Evolutionary conservation across 78 protist species (phyloP).

Genomic region (Chrysochromulina parva): DNA sequence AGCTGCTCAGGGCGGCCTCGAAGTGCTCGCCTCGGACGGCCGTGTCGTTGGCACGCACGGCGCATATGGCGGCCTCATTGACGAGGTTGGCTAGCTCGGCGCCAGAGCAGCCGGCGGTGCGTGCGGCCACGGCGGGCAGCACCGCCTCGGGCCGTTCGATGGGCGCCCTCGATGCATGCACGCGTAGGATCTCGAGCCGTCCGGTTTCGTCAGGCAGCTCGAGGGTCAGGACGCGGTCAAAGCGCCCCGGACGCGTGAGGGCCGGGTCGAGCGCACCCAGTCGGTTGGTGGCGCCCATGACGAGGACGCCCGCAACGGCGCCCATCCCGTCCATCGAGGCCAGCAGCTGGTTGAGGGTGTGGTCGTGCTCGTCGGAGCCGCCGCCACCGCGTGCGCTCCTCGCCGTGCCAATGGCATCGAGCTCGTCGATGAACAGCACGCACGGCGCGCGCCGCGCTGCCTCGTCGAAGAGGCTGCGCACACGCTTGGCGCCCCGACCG

Average conservation of each 20-base stretch:
- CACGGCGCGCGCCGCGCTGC: conserved; percentile 71
- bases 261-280: conserved; percentile 24
- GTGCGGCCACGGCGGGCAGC: conserved; percentile 57
- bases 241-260: conserved; percentile 21
- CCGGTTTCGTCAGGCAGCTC: conserved; percentile 47
- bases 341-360: conserved; percentile 5
- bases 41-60: conserved; percentile 50
- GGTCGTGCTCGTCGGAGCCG: conserved; percentile 14
- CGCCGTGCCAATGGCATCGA: conserved; percentile 97
- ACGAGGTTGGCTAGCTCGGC: conserved; percentile 89
- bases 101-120: conserved; percentile 81
- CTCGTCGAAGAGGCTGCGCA: background rate
- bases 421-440: conserved; percentile 98
- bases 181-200: conserved; percentile 57
- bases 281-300: conserved; percentile 11
- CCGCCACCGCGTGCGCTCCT: conserved; percentile 41
- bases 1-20: background rate
- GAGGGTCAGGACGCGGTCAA: background rate
- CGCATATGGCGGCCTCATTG: conserved; percentile 84
- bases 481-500: conserved; percentile 1
- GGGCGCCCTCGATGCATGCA: background rate
- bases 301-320: background rate
- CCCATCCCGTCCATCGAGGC: background rate
- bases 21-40: conserved; percentile 28
- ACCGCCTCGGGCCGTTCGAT: conserved; percentile 11